phyloP scores from a whole-genome alignment of 2,329 filamentous ascomycete genomes.

The Exophiala xenobiotica region DNA sequence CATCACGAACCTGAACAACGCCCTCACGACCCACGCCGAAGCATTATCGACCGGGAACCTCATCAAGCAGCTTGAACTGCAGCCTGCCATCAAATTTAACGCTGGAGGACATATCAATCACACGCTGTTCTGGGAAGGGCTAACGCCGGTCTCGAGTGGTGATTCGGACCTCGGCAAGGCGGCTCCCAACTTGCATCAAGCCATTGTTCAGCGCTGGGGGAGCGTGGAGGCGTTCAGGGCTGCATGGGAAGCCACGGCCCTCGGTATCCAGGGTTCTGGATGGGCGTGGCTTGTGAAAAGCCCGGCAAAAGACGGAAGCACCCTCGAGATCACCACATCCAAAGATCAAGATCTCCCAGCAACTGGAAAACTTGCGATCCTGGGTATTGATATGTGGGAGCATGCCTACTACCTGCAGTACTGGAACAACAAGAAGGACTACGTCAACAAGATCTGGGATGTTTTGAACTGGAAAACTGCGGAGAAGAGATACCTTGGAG shows the following conservation, averaged over 20 bases:
- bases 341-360: constrained; percentile 70
- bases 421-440: constrained; percentile 28
- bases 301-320: constrained; percentile 49
- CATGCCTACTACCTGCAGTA: constrained; percentile 83
- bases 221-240: constrained; percentile 64
- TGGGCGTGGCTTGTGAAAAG: constrained; percentile 85
- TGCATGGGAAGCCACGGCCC: constrained; percentile 63
- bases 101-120: constrained; percentile 65
- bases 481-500: constrained; percentile 23
- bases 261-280: constrained; percentile 77
- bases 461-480: constrained; percentile 25
- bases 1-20: constrained; percentile 82
- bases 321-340: constrained; percentile 71
- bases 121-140: constrained; percentile 72
- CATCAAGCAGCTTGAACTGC: constrained; percentile 57
- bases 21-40: constrained; percentile 67
- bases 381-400: constrained; percentile 90
- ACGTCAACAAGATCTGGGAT: constrained; percentile 24
- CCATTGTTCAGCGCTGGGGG: constrained; percentile 68
- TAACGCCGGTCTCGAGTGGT: constrained; percentile 60
- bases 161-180: constrained; percentile 59
- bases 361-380: constrained; percentile 52
- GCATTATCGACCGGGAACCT: constrained; percentile 57
- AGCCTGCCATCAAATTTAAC: constrained; percentile 64
- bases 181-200: constrained; percentile 57